Percentiles rank a stretch among this genome's conserved stretches.
Conservation (phyloP, 2,329 filamentous ascomycete species). For the Penicillium sp. region DNA sequence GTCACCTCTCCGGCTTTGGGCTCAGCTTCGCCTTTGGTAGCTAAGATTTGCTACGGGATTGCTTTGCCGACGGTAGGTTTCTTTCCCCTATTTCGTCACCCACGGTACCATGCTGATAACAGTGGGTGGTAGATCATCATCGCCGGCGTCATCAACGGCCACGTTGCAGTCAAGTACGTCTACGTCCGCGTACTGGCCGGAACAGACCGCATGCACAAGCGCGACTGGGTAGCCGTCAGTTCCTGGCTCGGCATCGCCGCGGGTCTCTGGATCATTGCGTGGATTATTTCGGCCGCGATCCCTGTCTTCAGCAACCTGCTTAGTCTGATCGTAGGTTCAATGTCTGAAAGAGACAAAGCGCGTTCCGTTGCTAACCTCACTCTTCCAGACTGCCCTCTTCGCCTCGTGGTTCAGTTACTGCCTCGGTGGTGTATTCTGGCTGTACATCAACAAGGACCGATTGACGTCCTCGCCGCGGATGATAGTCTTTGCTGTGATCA, state of each 20-base stretch:
- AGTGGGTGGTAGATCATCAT: conserved; percentile 58
- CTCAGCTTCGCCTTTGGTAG: conserved; percentile 57
- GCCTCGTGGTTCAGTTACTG: conserved; percentile 66
- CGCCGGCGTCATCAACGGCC: conserved; percentile 69
- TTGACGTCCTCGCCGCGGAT: conserved; percentile 36
- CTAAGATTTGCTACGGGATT: conserved; percentile 68
- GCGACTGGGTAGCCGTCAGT: conserved; percentile 53
- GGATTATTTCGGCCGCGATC: conserved; percentile 69
- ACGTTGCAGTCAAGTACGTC: conserved; percentile 66
- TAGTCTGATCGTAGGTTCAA: conserved; percentile 54
- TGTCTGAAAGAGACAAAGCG: not conserved
- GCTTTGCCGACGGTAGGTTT: conserved; percentile 61
- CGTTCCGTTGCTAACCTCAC: not conserved
- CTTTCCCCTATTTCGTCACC: too few species aligned
- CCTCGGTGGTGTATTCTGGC: conserved; percentile 41
- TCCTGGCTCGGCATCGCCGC: conserved; percentile 62
- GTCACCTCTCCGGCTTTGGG: conserved; percentile 68
- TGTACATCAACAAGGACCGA: conserved; percentile 37
- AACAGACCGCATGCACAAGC: conserved; percentile 57
- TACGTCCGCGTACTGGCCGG: conserved; percentile 65
- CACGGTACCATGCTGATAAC: not conserved
- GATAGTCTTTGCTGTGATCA: conserved; percentile 30
- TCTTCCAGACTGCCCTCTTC: conserved; percentile 55
- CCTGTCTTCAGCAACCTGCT: conserved; percentile 69
- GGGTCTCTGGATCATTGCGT: conserved; percentile 61